phyloP scores from a whole-genome alignment of 805 yeast genomes.

The Scheffersomyces spartinae region DNA sequence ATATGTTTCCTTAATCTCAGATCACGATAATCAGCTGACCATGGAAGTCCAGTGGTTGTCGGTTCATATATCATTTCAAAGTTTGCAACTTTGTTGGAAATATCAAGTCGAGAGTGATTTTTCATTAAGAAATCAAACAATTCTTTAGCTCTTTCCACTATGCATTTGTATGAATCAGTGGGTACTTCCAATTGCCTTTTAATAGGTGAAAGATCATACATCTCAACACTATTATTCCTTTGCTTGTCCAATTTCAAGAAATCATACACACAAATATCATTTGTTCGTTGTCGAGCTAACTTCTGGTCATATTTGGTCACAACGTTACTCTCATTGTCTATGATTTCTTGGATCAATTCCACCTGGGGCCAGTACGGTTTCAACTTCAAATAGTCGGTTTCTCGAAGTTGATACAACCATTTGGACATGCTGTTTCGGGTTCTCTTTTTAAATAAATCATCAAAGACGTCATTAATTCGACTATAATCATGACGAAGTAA shows the following conservation, averaged over 20 bases:
- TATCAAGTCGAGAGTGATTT: slow-evolving; percentile 15
- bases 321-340: slow-evolving; percentile 6
- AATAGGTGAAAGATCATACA: too few species aligned
- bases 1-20: slow-evolving; percentile 13
- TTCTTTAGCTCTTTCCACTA: slow-evolving; percentile 6
- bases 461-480: slow-evolving; percentile 16
- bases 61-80: slow-evolving; percentile 22
- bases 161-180: not conserved
- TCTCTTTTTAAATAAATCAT: slow-evolving; percentile 13
- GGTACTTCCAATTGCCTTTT: too few species aligned
- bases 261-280: slow-evolving; percentile 1
- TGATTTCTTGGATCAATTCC: slow-evolving; percentile 19
- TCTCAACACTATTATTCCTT: not conserved
- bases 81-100: too few species aligned
- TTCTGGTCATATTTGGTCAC: not conserved
- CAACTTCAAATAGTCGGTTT: slow-evolving; percentile 11
- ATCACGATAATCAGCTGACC: slow-evolving; percentile 16
- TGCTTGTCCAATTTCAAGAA: not conserved
- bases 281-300: not conserved
- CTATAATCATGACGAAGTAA: slow-evolving; percentile 7
- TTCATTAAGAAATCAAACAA: slow-evolving; percentile 11
- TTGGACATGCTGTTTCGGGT: slow-evolving; percentile 6
- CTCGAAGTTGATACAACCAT: slow-evolving; percentile 12
- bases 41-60: slow-evolving; percentile 18
- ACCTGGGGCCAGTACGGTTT: slow-evolving; percentile 22